Conservation (phyloP, 805 yeast genomes). For the Candida railenensis region DNA sequence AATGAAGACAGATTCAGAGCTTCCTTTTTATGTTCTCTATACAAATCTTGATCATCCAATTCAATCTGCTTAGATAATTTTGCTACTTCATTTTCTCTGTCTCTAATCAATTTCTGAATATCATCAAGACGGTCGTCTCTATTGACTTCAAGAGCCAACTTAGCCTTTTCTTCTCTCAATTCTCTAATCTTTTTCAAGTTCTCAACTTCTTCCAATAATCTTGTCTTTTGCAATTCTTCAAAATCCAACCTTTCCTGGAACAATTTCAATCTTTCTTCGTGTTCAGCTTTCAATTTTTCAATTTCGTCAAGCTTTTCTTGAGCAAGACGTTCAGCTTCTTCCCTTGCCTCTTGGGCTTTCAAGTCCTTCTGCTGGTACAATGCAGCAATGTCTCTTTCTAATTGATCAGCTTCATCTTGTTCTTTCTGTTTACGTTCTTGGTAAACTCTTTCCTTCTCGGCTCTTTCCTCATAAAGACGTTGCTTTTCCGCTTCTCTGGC, state of each 20-base stretch:
- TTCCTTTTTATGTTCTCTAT: slow-evolving; percentile 7
- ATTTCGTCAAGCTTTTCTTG: slow-evolving; percentile 30
- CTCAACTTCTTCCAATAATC: slow-evolving; percentile 38
- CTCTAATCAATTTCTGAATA: slow-evolving; percentile 28
- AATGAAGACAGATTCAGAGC: slow-evolving; percentile 1
- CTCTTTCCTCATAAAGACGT: slow-evolving; percentile 21
- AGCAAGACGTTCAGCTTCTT: slow-evolving; percentile 29
- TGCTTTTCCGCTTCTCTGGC: slow-evolving; percentile 26
- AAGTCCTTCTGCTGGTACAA: slow-evolving; percentile 22
- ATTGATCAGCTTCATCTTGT: slow-evolving; percentile 24
- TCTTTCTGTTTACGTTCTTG: slow-evolving; percentile 23
- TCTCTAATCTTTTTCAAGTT: slow-evolving; percentile 39
- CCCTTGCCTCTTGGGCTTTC: slow-evolving; percentile 22
- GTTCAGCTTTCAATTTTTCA: slow-evolving; percentile 33
- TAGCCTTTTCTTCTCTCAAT: slow-evolving; percentile 37
- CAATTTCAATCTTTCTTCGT: slow-evolving; percentile 28
- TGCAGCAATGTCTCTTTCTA: slow-evolving; percentile 31
- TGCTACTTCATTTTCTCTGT: slow-evolving; percentile 32
- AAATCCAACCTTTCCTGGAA: slow-evolving; percentile 29
- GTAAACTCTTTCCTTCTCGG: slow-evolving; percentile 25
- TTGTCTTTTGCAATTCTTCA: slow-evolving; percentile 37
- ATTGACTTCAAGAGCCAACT: slow-evolving; percentile 22
- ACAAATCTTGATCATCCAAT: slow-evolving; percentile 28
- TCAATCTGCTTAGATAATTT: slow-evolving; percentile 31
- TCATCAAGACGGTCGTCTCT: slow-evolving; percentile 22